Percentiles rank a stretch among this genome's conserved stretches.
Conservation (phyloP, 2,329 filamentous ascomycete species). For the Aspergillus pseudotamarii region DNA sequence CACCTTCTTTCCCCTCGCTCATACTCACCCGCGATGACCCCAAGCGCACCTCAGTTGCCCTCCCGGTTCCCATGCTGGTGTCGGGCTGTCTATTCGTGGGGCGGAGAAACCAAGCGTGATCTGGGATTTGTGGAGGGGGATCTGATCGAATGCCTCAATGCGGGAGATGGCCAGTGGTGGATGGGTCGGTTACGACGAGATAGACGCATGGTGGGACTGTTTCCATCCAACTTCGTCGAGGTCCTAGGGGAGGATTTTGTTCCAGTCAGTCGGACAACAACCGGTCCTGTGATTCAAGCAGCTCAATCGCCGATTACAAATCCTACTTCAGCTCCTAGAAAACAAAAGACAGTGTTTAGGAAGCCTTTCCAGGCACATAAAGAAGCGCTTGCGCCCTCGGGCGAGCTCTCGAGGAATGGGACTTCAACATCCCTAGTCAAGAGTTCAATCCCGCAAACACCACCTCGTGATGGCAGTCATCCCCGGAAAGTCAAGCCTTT, state of each 20-base stretch:
- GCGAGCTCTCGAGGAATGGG: conserved; percentile 34
- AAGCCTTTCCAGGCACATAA: conserved; percentile 68
- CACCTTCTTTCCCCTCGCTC: not conserved
- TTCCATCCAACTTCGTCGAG: conserved; percentile 97
- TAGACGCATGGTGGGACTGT: conserved; percentile 85
- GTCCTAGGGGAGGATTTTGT: conserved; percentile 83
- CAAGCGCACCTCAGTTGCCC: conserved; percentile 60
- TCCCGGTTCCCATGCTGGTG: conserved; percentile 88
- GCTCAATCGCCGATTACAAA: conserved; percentile 49
- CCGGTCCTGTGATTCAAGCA: conserved; percentile 57
- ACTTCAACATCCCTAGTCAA: conserved; percentile 39
- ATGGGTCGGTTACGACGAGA: conserved; percentile 89
- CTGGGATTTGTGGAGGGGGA: conserved; percentile 97
- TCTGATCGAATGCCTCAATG: conserved; percentile 96
- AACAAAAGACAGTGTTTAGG: conserved; percentile 61
- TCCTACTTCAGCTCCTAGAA: conserved; percentile 57
- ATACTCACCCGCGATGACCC: conserved; percentile 43
- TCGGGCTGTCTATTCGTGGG: conserved; percentile 89
- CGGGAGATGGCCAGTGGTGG: conserved; percentile 98
- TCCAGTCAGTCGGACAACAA: conserved; percentile 58
- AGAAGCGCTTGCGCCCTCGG: conserved; percentile 46
- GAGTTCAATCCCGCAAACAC: conserved; percentile 39
- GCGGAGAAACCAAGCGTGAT: conserved; percentile 92
- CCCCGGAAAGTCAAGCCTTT: conserved; percentile 35
- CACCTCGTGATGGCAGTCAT: conserved; percentile 38